Conservation (phyloP, 495 filamentous ascomycete species). For the Jackrogersella multiformis region DNA sequence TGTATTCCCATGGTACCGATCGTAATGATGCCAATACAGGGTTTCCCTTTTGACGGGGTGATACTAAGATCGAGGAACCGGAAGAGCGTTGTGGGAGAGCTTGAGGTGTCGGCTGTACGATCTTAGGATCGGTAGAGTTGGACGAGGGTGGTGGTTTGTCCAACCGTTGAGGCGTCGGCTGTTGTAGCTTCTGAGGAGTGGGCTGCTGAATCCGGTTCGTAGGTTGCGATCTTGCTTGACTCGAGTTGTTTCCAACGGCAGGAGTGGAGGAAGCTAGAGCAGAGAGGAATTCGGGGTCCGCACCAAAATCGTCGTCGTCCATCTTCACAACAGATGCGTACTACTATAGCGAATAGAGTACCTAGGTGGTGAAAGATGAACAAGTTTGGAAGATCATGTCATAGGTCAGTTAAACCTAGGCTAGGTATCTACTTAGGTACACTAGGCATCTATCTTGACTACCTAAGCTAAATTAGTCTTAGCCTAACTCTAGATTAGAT, state of each 20-base stretch:
- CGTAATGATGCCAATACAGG: constrained; percentile 85
- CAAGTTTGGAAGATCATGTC: not conserved
- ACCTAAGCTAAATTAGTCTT: constrained; percentile 24
- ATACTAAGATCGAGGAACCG: constrained; percentile 84
- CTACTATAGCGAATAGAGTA: too few species aligned
- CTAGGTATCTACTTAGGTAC: too few species aligned
- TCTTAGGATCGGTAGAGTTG: constrained; percentile 54
- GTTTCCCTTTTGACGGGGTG: constrained; percentile 88
- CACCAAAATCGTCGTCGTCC: constrained; percentile 69
- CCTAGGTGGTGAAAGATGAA: not conserved
- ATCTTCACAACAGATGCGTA: constrained; percentile 42
- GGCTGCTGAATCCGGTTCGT: constrained; percentile 49
- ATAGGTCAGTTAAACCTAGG: not conserved
- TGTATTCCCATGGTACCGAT: constrained; percentile 94
- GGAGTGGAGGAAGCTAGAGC: constrained; percentile 59
- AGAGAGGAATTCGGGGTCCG: constrained; percentile 66
- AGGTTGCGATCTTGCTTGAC: constrained; percentile 35
- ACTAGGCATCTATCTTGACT: not conserved
- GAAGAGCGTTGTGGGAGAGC: constrained; percentile 71
- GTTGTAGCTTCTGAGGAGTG: constrained; percentile 49
- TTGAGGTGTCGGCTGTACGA: constrained; percentile 90
- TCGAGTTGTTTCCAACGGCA: constrained; percentile 12
- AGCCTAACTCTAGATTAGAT: constrained; percentile 1
- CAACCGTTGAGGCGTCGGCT: constrained; percentile 56
- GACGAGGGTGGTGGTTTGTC: constrained; percentile 50